Evolutionary conservation across 2,329 filamentous ascomycete genomes (phyloP).

Genomic region (Tolypocladium sp.): DNA sequence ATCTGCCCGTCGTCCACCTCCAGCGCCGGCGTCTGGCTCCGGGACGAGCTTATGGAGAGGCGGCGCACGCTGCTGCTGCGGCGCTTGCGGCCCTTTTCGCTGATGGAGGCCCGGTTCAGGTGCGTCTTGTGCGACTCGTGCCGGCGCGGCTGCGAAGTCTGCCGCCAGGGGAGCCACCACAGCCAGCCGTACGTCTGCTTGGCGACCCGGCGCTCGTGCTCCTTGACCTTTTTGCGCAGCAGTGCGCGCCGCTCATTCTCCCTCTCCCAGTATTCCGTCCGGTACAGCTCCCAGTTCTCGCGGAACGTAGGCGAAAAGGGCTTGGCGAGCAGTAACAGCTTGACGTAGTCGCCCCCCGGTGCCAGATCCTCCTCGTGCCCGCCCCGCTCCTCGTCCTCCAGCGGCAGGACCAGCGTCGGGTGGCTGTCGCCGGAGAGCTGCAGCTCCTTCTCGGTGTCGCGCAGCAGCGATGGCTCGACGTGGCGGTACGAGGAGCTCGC

Average conservation of each 20-base stretch:
- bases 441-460: slow-evolving; percentile 51
- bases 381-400: slow-evolving; percentile 50
- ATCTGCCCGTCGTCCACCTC: slow-evolving; percentile 34
- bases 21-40: slow-evolving; percentile 38
- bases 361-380: slow-evolving; percentile 85
- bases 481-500: slow-evolving; percentile 65
- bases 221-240: slow-evolving; percentile 60
- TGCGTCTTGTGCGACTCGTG: slow-evolving; percentile 27
- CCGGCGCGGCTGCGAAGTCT: slow-evolving; percentile 21
- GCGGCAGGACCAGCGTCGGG: slow-evolving; percentile 30
- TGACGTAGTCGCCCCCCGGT: slow-evolving; percentile 83
- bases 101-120: slow-evolving; percentile 29
- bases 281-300: slow-evolving; percentile 94
- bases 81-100: slow-evolving; percentile 36
- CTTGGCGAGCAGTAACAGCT: slow-evolving; percentile 83
- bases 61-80: slow-evolving; percentile 45
- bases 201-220: slow-evolving; percentile 58
- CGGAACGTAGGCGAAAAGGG: slow-evolving; percentile 91
- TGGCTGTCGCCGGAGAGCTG: slow-evolving; percentile 34
- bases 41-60: slow-evolving; percentile 40
- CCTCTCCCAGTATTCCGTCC: slow-evolving; percentile 91
- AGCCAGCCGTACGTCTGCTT: slow-evolving; percentile 64
- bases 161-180: slow-evolving; percentile 74
- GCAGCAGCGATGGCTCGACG: slow-evolving; percentile 56
- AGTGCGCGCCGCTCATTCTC: slow-evolving; percentile 83